Evolutionary conservation across 75 land plant genomes (phyloP).

Genomic region (Sequoia sempervirens): DNA sequence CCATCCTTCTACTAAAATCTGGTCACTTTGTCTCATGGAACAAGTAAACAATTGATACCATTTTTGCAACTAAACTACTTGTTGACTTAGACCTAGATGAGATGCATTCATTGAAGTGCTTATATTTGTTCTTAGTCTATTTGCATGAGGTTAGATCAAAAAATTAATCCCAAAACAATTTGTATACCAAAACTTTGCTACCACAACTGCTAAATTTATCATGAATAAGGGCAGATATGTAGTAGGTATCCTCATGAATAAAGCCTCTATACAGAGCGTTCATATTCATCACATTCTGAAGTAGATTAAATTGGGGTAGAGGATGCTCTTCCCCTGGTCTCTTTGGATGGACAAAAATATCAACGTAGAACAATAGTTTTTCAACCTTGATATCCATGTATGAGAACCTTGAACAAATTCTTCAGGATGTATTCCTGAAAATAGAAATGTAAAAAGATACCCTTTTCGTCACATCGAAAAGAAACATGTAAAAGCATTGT

Average conservation of each 20-base stretch:
- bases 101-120: too few relatives aligned
- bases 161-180: background rate
- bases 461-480: background rate
- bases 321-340: constrained; percentile 92
- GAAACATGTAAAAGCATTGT: background rate
- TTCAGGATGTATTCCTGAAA: constrained; percentile 55
- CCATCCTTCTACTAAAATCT: too few relatives aligned
- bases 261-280: constrained; percentile 79
- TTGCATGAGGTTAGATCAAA: background rate
- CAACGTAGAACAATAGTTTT: constrained; percentile 67
- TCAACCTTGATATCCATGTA: constrained; percentile 45
- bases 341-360: constrained; percentile 91
- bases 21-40: too few relatives aligned
- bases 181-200: background rate
- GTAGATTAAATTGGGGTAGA: constrained; percentile 67
- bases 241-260: background rate
- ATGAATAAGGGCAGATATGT: background rate
- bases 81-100: too few relatives aligned
- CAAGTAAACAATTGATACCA: too few relatives aligned
- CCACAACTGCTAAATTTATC: background rate
- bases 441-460: background rate
- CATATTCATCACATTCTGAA: constrained; percentile 94
- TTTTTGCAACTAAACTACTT: too few relatives aligned
- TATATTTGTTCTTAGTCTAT: too few relatives aligned
- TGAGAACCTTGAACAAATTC: constrained; percentile 53